Base-by-base conservation (phyloP, 2,329 filamentous ascomycete species). In the Claviceps quebecensis region DNA sequence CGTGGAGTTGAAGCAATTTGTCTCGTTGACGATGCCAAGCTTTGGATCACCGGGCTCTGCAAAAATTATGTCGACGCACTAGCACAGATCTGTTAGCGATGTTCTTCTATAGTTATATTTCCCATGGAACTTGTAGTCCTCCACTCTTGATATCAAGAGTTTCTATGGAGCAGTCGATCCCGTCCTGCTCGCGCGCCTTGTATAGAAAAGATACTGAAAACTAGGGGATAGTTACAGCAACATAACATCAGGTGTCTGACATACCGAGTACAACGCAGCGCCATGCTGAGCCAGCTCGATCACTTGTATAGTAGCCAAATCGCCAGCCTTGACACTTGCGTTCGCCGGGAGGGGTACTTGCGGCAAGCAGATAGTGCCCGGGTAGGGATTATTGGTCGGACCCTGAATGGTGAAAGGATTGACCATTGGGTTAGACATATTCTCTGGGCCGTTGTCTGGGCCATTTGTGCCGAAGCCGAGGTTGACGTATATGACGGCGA, bases 51-150 rank as follows among this genome's bases (percentile, higher is more conserved):
- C 71, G 23, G 86, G 86, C 1, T 89, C 86, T 47, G 84, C 87
- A 60, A 97, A 94, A 46, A 85, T 91, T 61, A 97, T 94, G 63
- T 97, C 91, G 59, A 94, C 90, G 64, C 93, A 97, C 88, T 95
- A 38, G 41, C 36, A 23, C n/a, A 22, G 9, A 43, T 19, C 37
- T 17, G 40, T 44, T 26, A 36, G 38, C 11, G 3, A 22, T 22
- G 8, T 6, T 8, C 23, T 44, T 13, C 16, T 9, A n/a, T n/a
- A 8, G 23, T 34, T 38, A n/a, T 4, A 34, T n/a, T 17, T 8
- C 4, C 26, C 16, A 13, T 17, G 4, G 1, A 29, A 29, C 26
- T 3, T 29, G 26, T 29, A 4, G 26, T 29, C 26, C 26, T 29
- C 9, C 8, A 9, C 8, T 29, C 26, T 29, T 9, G 26, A 29